A percentile compares a stretch with the other conserved stretches of the same genome.
phyloP scores from a whole-genome alignment of 2,329 filamentous ascomycete genomes.

The Phyllosticta paracitricarpa region DNA sequence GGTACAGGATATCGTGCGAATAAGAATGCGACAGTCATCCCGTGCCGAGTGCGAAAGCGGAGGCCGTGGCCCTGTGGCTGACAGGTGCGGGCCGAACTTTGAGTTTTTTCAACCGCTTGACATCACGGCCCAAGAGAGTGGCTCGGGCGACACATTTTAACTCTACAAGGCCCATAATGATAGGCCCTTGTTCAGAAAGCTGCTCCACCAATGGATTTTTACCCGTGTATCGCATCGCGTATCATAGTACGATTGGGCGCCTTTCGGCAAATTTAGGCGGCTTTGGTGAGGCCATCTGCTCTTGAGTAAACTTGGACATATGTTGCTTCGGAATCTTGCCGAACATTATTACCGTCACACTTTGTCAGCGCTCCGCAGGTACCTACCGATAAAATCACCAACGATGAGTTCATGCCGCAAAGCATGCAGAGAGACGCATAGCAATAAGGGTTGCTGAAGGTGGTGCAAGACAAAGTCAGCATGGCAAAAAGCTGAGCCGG shows the following conservation, averaged over 20 bases:
- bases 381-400: too few species aligned
- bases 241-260: neutral
- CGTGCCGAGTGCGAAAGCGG: too few species aligned
- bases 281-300: neutral
- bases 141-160: neutral
- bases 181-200: neutral
- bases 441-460: neutral
- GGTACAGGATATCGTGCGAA: too few species aligned
- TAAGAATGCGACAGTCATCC: too few species aligned
- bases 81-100: neutral
- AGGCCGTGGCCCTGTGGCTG: neutral
- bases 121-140: neutral
- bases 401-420: neutral
- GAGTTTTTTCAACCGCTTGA: neutral
- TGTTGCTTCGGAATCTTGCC: neutral
- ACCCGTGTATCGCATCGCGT: neutral
- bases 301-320: neutral
- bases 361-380: neutral
- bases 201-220: neutral
- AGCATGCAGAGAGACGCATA: neutral
- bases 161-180: neutral
- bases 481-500: neutral
- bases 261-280: neutral
- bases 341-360: neutral
- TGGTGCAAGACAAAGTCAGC: neutral